phyloP scores from a whole-genome alignment of 2,329 filamentous ascomycete species.

The Aureobasidium sp. region DNA sequence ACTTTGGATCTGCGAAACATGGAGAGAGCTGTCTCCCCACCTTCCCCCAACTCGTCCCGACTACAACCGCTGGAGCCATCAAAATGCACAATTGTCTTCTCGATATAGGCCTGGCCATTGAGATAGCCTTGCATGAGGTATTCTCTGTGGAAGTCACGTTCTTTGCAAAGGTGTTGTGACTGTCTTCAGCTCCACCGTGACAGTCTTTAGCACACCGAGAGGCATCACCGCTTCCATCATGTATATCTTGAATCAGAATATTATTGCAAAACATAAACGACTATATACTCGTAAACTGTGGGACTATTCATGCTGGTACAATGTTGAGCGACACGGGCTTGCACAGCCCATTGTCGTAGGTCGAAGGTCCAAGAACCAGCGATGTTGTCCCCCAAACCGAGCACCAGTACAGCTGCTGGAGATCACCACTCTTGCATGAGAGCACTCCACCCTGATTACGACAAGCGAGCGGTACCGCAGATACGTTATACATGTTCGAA shows the following conservation, averaged over 20 bases:
- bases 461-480: not conserved
- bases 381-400: not conserved
- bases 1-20: not conserved
- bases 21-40: not conserved
- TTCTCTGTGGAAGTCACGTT: no score
- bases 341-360: not conserved
- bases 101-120: no score
- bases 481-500: not conserved
- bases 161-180: no score
- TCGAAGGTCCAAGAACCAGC: not conserved
- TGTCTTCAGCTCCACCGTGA: no score
- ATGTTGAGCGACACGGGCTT: not conserved
- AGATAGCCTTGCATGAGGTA: no score
- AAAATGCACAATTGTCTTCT: no score
- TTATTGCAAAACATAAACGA: no score
- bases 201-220: no score
- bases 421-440: not conserved
- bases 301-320: not conserved
- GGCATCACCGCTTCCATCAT: no score
- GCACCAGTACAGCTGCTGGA: conserved; percentile 9
- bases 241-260: no score
- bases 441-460: not conserved
- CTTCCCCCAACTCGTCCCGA: not conserved
- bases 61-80: no score
- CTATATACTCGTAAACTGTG: no score